These are phyloP conservation scores for Gnomoniopsis smithogilvyi DNA, from an alignment of 2,329 filamentous ascomycete genomes.

Conservation along the genomic window DNA sequence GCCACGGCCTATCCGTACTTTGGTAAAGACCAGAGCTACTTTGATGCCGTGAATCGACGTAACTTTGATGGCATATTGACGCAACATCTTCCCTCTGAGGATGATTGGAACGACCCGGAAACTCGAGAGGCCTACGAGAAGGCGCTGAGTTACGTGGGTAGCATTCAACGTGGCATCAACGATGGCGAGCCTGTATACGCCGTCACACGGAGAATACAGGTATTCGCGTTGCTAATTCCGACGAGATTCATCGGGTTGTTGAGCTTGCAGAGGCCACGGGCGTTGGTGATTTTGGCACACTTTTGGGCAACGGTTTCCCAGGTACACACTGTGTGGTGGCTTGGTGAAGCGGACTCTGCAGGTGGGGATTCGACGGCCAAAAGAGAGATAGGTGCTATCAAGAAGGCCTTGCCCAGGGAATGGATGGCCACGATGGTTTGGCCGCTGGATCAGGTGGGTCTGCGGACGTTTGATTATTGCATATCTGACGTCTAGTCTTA, in stretches of 20 bases:
- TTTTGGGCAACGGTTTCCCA: constrained; percentile 25
- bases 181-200: constrained; percentile 29
- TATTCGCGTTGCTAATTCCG: constrained; percentile 24
- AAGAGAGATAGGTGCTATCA: constrained; percentile 26
- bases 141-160: constrained; percentile 25
- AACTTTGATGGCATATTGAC: constrained; percentile 20
- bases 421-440: constrained; percentile 24
- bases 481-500: too few species aligned
- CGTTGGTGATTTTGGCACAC: constrained; percentile 24
- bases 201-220: constrained; percentile 24
- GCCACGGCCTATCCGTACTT: constrained; percentile 36
- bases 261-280: constrained; percentile 22
- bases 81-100: constrained; percentile 19
- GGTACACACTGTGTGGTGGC: constrained; percentile 25
- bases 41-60: constrained; percentile 21
- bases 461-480: too few species aligned
- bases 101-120: constrained; percentile 21
- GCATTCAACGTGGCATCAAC: constrained; percentile 23
- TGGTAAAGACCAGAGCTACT: constrained; percentile 25
- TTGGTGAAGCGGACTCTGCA: constrained; percentile 18
- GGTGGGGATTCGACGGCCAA: constrained; percentile 20
- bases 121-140: constrained; percentile 27
- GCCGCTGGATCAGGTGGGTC: constrained; percentile 21
- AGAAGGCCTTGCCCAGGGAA: constrained; percentile 17
- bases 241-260: constrained; percentile 23